Evolutionary conservation across 2,329 filamentous ascomycete genomes (phyloP).

Genomic region (Colletotrichum sp.): DNA sequence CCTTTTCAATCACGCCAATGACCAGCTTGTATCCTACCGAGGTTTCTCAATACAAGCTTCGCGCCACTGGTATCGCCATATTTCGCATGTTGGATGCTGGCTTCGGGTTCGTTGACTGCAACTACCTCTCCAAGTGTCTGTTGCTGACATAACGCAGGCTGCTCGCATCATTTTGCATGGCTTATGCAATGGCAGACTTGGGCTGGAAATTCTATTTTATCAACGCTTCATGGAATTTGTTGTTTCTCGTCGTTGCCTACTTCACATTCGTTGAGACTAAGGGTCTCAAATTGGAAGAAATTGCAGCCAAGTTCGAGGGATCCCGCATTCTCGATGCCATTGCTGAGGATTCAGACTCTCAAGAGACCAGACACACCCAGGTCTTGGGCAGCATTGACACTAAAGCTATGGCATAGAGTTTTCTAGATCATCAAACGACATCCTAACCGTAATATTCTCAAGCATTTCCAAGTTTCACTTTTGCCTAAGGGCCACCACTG

Average conservation of each 20-base stretch:
- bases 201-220: slow-evolving; percentile 37
- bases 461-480: background rate
- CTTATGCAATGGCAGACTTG: slow-evolving; percentile 30
- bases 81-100: slow-evolving; percentile 30
- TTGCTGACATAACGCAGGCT: slow-evolving; percentile 19
- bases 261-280: slow-evolving; percentile 34
- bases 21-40: slow-evolving; percentile 37
- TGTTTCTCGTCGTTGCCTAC: slow-evolving; percentile 28
- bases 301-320: slow-evolving; percentile 29
- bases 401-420: background rate
- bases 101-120: slow-evolving; percentile 29
- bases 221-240: slow-evolving; percentile 31
- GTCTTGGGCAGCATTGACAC: background rate
- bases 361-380: background rate
- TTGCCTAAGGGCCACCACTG: background rate
- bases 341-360: background rate
- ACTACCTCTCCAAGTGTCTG: background rate
- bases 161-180: slow-evolving; percentile 30
- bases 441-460: background rate
- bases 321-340: background rate
- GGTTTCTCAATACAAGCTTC: slow-evolving; percentile 34
- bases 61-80: slow-evolving; percentile 33
- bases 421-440: background rate
- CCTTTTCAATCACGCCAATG: slow-evolving; percentile 37
- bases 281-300: slow-evolving; percentile 31